phyloP scores from a whole-genome alignment of 2,329 filamentous ascomycete species.

The Hypoxylon sp. region DNA sequence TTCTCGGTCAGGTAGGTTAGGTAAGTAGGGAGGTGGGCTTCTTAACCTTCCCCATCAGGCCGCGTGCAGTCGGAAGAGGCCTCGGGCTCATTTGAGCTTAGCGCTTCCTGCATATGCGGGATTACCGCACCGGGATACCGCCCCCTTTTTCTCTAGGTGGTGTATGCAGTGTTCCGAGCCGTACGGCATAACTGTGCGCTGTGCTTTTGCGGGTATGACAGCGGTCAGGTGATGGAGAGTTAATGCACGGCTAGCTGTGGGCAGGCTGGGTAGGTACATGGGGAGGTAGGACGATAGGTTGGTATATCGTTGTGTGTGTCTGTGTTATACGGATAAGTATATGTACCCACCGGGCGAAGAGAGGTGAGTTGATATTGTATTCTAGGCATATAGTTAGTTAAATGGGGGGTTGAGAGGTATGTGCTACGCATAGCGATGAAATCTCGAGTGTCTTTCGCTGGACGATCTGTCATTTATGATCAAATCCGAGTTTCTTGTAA shows the following conservation, averaged over 20 bases:
- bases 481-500: not conserved
- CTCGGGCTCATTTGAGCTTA: conserved; percentile 1
- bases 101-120: conserved; percentile 6
- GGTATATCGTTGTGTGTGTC: not conserved
- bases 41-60: conserved; percentile 4
- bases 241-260: conserved; percentile 22
- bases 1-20: not conserved
- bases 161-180: conserved; percentile 19
- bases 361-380: not conserved
- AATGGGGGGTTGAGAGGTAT: not conserved
- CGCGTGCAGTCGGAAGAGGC: conserved; percentile 3
- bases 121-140: not conserved
- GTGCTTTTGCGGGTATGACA: not conserved
- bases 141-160: not conserved
- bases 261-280: not conserved
- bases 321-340: not conserved
- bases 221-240: conserved; percentile 33
- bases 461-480: not conserved
- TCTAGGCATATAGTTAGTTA: no score
- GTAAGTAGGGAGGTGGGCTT: not conserved
- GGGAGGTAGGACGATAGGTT: not conserved
- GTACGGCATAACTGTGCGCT: conserved; percentile 2
- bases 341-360: not conserved
- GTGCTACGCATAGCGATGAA: not conserved
- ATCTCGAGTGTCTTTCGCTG: not conserved